phyloP scores from a whole-genome alignment of 83 land plant species.

The Isoetes engelmannii region DNA sequence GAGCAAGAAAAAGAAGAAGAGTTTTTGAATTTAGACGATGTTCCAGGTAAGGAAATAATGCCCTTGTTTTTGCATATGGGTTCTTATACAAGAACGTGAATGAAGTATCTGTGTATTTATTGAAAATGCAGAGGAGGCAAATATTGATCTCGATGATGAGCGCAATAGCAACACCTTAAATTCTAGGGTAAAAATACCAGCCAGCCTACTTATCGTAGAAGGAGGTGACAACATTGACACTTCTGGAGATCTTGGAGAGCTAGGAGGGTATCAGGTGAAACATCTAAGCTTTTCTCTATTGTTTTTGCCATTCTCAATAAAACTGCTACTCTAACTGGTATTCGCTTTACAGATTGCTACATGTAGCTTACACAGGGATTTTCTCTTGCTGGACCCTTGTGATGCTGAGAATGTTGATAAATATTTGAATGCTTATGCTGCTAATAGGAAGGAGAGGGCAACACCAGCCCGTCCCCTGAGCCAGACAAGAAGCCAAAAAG shows the following conservation, averaged over 20 bases:
- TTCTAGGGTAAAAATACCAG: slow-evolving; percentile 45
- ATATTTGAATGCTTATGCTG: slow-evolving; percentile 27
- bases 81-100: not conserved
- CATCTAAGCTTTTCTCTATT: not conserved
- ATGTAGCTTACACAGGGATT: slow-evolving; percentile 57
- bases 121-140: slow-evolving; percentile 54
- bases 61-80: not conserved
- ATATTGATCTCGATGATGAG: slow-evolving; percentile 48
- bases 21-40: slow-evolving; percentile 59
- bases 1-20: slow-evolving; percentile 44
- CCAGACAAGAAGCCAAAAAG: slow-evolving; percentile 34
- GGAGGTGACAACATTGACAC: slow-evolving; percentile 59
- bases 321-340: not conserved
- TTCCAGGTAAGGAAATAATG: slow-evolving; percentile 47
- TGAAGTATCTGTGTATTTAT: not conserved
- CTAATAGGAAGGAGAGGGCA: slow-evolving; percentile 9
- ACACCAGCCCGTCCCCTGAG: slow-evolving; percentile 20
- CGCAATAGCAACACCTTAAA: slow-evolving; percentile 1
- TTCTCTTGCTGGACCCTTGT: slow-evolving; percentile 80
- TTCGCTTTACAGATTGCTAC: slow-evolving; percentile 71
- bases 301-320: not conserved
- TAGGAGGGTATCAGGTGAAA: slow-evolving; percentile 70
- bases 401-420: slow-evolving; percentile 67
- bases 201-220: slow-evolving; percentile 77
- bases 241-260: slow-evolving; percentile 53